Conservation (phyloP, 1,284 basidiomycete genomes). For the Boletus smithii region DNA sequence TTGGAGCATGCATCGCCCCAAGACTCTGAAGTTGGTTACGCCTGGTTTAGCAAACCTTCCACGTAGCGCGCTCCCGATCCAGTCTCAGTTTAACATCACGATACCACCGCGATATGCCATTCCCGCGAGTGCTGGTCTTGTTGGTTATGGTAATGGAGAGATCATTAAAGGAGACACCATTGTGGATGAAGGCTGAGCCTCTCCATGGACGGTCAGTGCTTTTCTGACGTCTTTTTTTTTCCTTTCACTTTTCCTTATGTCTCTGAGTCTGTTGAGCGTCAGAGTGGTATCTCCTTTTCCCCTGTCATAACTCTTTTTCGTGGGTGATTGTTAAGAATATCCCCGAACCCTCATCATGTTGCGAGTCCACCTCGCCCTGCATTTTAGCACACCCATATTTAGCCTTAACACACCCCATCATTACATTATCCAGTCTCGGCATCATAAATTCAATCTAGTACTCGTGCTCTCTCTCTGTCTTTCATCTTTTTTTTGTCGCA, state of each 20-base stretch:
- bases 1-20: conserved; percentile 51
- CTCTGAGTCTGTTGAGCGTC: conserved; percentile 2
- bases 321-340: conserved; percentile 22
- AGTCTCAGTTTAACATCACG: conserved; percentile 46
- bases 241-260: not conserved
- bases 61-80: conserved; percentile 54
- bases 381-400: conserved; percentile 17
- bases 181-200: conserved; percentile 34
- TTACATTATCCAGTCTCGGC: conserved; percentile 28
- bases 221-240: not conserved
- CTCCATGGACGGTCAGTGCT: conserved; percentile 14
- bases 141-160: conserved; percentile 15
- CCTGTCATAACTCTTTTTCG: conserved; percentile 2
- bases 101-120: conserved; percentile 16
- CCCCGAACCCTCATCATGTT: conserved; percentile 8
- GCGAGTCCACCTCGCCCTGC: conserved; percentile 9
- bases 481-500: not conserved
- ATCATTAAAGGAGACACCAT: conserved; percentile 11
- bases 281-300: not conserved
- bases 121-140: conserved; percentile 2
- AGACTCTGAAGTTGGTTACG: conserved; percentile 40
- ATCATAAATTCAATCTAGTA: conserved; percentile 31
- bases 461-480: conserved; percentile 10
- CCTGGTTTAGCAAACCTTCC: conserved; percentile 39
- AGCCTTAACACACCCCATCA: conserved; percentile 11